Evolutionary conservation across 2,329 filamentous ascomycete species (phyloP).

Genomic region (Acrodontium crateriforme): DNA sequence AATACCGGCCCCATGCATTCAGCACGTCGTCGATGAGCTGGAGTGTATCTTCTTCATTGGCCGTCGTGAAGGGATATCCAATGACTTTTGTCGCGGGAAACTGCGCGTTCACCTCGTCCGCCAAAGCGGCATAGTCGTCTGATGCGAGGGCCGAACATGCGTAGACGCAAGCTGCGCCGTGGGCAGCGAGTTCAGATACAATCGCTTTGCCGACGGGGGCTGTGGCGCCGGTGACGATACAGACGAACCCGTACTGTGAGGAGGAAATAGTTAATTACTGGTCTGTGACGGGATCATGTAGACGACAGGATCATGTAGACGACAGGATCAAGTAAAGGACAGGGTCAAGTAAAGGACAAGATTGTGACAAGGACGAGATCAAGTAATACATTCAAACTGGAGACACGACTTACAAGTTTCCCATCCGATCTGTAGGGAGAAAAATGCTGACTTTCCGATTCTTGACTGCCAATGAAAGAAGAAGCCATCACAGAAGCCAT

Average conservation of each 20-base stretch:
- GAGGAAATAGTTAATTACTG: too few relatives aligned
- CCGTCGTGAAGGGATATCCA: conserved; percentile 44
- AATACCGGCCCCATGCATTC: conserved; percentile 39
- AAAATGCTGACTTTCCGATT: conserved; percentile 30
- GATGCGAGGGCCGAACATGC: conserved; percentile 36
- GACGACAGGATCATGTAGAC: background rate
- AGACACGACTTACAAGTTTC: conserved; percentile 35
- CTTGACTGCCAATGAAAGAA: too few relatives aligned
- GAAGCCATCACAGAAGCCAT: too few relatives aligned
- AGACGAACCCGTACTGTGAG: conserved; percentile 52
- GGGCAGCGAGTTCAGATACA: conserved; percentile 45
- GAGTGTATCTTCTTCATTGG: conserved; percentile 47
- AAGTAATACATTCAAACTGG: too few relatives aligned
- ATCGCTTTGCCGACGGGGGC: conserved; percentile 49
- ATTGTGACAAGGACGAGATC: too few relatives aligned
- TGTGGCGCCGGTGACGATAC: conserved; percentile 48
- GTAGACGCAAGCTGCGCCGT: conserved; percentile 52
- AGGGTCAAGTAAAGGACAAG: background rate
- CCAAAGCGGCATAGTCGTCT: conserved; percentile 29
- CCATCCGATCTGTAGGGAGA: conserved; percentile 45
- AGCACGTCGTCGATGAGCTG: conserved; percentile 49
- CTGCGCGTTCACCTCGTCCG: conserved; percentile 28
- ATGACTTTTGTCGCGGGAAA: conserved; percentile 47
- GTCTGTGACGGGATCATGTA: conserved; percentile 1
- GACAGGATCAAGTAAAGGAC: background rate